Base-by-base conservation (phyloP, 495 filamentous ascomycete species). In the Tuber melanosporum region DNA sequence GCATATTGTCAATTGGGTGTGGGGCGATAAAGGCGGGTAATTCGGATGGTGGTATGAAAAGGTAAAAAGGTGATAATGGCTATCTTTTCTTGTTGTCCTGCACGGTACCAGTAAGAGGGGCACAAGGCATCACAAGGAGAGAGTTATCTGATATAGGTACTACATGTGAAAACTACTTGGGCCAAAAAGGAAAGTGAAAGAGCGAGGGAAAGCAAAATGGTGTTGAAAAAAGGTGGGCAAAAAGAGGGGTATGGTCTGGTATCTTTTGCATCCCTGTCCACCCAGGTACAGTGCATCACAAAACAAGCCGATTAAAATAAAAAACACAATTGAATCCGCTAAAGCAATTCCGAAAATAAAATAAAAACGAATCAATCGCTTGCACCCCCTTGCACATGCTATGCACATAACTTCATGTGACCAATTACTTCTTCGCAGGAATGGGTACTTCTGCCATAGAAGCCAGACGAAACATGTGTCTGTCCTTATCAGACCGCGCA, bases 391-490 rank as follows among this genome's bases (percentile, higher is more conserved):
- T 17, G 26, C 26, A 66, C 26, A 36, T 0, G 6, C 0, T 52
- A 15, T 62, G 57, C 57, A 6, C 57, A 3, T n/a, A 62, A 62
- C 57, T 5, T 32, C 57, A 66, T 43, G 71, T 72, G 71, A 72
- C 74, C 72, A 46, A 62, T 77, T 79, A 80, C 75, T 82, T 75
- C 26, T 76, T 69, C 10, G 74, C 81, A 57, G 81, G 74, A 76
- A 83, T 83, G 32, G 81, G 81, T 43, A 78, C 73, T 75, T 83
- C 81, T n/a, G 81, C 81, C 81, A 83, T 83, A 10, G 81, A 74
- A 77, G 81, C 81, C 75, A 83, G 79, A 71, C 81, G 81, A 76
- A 83, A 83, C 81, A 83, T 82, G 74, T 83, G 81, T 72, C 81
- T 77, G 73, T 83, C 81, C 76, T 78, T 80, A 72, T 83, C 81